Evolutionary conservation across 306 rosid genomes (phyloP).

Genomic region (Medicago ruthenica): DNA sequence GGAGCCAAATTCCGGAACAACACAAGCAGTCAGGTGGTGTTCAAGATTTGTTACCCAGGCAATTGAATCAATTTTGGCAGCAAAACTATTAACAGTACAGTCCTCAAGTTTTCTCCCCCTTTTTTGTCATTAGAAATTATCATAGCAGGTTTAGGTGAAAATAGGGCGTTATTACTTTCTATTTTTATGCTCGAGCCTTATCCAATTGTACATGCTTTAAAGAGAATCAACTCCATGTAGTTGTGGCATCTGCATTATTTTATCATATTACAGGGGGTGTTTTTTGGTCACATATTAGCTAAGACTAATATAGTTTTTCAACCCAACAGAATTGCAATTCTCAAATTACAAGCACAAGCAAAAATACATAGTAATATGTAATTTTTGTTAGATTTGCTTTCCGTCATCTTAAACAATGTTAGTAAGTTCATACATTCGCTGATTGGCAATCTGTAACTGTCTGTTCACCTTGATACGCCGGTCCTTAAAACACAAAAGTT

Average conservation of each 20-base stretch:
- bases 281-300: not conserved
- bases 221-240: slow-evolving; percentile 21
- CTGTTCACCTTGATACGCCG: too few species aligned
- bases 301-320: not conserved
- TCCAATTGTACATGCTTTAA: slow-evolving; percentile 64
- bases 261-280: slow-evolving; percentile 24
- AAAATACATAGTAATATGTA: not conserved
- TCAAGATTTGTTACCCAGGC: slow-evolving; percentile 47
- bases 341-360: not conserved
- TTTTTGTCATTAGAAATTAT: slow-evolving; percentile 23
- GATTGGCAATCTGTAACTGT: too few species aligned
- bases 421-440: too few species aligned
- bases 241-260: slow-evolving; percentile 32
- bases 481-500: too few species aligned
- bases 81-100: slow-evolving; percentile 41
- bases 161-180: slow-evolving; percentile 36
- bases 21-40: slow-evolving; percentile 46
- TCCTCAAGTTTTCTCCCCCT: slow-evolving; percentile 18
- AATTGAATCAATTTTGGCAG: slow-evolving; percentile 60
- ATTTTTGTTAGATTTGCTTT: not conserved
- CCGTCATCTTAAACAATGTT: too few species aligned
- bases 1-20: slow-evolving; percentile 41
- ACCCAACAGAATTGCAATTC: not conserved
- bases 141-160: slow-evolving; percentile 50
- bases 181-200: slow-evolving; percentile 42